Evolutionary conservation across 1,284 basidiomycete genomes (phyloP), one percentile per base, ranked within the genome.

Genomic region (Serendipita sp.): DNA sequence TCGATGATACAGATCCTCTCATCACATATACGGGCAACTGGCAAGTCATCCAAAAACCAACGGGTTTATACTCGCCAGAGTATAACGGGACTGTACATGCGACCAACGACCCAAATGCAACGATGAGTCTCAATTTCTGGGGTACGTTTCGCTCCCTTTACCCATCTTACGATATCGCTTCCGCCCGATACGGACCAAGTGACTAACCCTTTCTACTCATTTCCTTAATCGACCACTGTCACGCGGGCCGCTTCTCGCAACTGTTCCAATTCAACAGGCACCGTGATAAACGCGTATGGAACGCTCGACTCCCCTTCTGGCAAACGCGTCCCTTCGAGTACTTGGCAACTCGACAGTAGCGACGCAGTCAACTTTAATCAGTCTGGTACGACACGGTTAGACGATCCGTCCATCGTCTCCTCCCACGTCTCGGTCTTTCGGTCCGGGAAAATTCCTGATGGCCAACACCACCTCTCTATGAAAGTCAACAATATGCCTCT

Each of bases 41-140:
- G 53, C 17, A n/a, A n/a, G n/a, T 35, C 32, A 4, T 30, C 26
- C 6, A 5, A 17, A 29, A n/a, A n/a, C 17, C 47, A 5, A n/a
- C 30, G 10, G 32, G 30, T n/a, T 26, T 3, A 10, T 10, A 22
- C 15, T 4, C n/a, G 26, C 53, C 53, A 58, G 53, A 58, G 32
- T 58, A 58, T 26, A 58, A 58, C 53, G 32, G 32, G 4, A 58
- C 53, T 1, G 53, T 58, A 4, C 53, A 58, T 58, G 53, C 53
- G 15, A 58, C 53, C 10, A 58, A 58, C 32, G 53, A 58, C n/a
- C 53, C 53, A 22, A 32, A 58, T 1, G 53, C 53, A 2, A 58
- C 53, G 1, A 58, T 58, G 17, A 34, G 15, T 8, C 6, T 58
- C 32, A 58, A 58, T 30, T 58, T 58, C n/a, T 58, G 32, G 15